These are phyloP conservation scores for Niveomyces coronatus DNA, from an alignment of 2,329 filamentous ascomycete genomes.

Conservation along the genomic window DNA sequence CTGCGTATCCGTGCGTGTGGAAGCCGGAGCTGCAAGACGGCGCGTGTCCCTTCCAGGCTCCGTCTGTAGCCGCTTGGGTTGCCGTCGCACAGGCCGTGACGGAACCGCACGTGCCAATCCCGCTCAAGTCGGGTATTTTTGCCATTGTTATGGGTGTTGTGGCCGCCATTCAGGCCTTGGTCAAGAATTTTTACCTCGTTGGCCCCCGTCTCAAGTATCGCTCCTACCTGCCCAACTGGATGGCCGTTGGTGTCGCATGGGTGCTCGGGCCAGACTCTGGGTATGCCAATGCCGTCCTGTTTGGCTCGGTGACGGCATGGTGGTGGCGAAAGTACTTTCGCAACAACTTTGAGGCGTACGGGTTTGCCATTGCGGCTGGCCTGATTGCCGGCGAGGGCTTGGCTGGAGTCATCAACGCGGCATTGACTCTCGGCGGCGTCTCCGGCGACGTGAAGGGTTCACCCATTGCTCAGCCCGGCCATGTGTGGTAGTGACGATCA, in stretches of 20 bases:
- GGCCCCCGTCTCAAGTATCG: slow-evolving; percentile 43
- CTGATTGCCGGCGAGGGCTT: slow-evolving; percentile 54
- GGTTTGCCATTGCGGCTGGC: slow-evolving; percentile 49
- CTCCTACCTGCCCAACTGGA: slow-evolving; percentile 52
- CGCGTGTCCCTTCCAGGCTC: slow-evolving; percentile 48
- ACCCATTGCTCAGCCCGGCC: slow-evolving; percentile 12
- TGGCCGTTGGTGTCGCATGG: slow-evolving; percentile 50
- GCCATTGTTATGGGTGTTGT: slow-evolving; percentile 43
- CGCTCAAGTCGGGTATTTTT: slow-evolving; percentile 44
- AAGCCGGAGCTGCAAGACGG: slow-evolving; percentile 30
- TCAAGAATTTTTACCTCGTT: slow-evolving; percentile 43
- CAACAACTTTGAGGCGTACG: slow-evolving; percentile 42
- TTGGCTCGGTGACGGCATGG: slow-evolving; percentile 42
- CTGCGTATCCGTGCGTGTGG: slow-evolving; percentile 59
- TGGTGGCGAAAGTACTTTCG: slow-evolving; percentile 44
- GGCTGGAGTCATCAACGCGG: slow-evolving; percentile 50
- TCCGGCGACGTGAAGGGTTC: slow-evolving; percentile 11
- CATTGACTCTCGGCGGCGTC: slow-evolving; percentile 24
- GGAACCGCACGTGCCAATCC: slow-evolving; percentile 44
- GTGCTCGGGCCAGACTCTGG: slow-evolving; percentile 42
- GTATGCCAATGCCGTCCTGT: slow-evolving; percentile 47
- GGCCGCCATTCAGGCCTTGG: slow-evolving; percentile 38
- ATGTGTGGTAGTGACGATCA: slow-evolving; percentile 3
- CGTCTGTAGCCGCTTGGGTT: slow-evolving; percentile 55
- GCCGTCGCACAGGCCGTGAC: slow-evolving; percentile 55